phyloP scores from a whole-genome alignment of 2,329 filamentous ascomycete genomes.

The Berkeleyomyces rouxiae region DNA sequence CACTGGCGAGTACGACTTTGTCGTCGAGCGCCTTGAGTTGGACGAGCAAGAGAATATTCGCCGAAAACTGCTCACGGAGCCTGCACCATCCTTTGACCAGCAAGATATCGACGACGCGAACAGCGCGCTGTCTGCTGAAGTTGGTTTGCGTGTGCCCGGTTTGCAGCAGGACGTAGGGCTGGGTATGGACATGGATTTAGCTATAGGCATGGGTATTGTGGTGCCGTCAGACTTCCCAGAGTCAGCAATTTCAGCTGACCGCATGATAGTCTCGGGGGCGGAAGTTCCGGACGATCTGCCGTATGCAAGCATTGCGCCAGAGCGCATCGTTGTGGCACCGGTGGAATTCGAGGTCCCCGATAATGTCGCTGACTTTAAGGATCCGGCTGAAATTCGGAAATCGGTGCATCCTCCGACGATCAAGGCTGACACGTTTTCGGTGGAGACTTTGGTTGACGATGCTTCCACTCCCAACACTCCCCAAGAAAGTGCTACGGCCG shows the following conservation, averaged over 20 bases:
- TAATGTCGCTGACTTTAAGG: constrained; percentile 1
- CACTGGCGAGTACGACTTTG: constrained; percentile 1
- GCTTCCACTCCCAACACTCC: neutral
- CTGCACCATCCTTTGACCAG: neutral
- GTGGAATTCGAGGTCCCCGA: constrained; percentile 1
- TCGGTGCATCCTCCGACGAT: neutral
- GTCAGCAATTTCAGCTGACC: neutral
- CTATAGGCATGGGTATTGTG: neutral
- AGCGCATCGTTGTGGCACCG: neutral
- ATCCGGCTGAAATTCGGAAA: neutral
- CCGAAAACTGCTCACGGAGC: neutral
- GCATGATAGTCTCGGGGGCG: neutral
- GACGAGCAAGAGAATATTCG: neutral
- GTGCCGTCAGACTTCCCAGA: neutral
- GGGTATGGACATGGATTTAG: neutral
- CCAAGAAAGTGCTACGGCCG: no score
- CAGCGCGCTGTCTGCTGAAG: neutral
- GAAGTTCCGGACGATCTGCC: neutral
- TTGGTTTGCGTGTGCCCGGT: neutral
- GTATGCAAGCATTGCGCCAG: neutral
- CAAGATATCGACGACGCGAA: constrained; percentile 4
- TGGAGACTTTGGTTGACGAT: neutral
- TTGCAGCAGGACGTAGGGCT: neutral
- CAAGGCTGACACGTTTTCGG: neutral
- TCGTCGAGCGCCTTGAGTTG: neutral